phyloP scores from a whole-genome alignment of 2,329 filamentous ascomycete species.

The Scolecobasidium constrictum region DNA sequence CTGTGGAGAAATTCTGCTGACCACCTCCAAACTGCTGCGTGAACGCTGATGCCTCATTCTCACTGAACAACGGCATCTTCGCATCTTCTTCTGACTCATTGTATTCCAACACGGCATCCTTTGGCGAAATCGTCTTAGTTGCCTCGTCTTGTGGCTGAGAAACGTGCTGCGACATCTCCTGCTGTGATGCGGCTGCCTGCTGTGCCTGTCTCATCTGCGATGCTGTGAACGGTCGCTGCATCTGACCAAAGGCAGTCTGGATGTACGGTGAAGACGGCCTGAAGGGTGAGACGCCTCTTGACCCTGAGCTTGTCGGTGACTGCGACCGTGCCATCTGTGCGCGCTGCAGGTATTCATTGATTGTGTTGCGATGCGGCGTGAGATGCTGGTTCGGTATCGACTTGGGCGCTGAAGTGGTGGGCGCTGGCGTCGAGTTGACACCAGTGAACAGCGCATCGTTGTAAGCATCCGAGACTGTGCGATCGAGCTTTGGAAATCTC shows the following conservation, averaged over 20 bases:
- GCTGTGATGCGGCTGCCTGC: slow-evolving; percentile 49
- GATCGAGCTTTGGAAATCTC: slow-evolving; percentile 65
- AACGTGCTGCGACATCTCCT: slow-evolving; percentile 28
- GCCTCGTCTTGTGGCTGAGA: slow-evolving; percentile 20
- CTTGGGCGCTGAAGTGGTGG: slow-evolving; percentile 29
- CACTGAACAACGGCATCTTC: slow-evolving; percentile 62
- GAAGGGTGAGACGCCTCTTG: slow-evolving; percentile 72
- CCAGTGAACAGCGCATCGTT: slow-evolving; percentile 70
- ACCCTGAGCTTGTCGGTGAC: slow-evolving; percentile 40
- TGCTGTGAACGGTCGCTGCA: slow-evolving; percentile 38
- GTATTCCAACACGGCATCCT: slow-evolving; percentile 82
- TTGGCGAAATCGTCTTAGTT: slow-evolving; percentile 82
- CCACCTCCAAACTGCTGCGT: slow-evolving; percentile 2
- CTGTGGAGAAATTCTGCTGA: slow-evolving; percentile 3
- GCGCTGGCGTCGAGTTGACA: slow-evolving; percentile 47
- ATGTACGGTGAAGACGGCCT: slow-evolving; percentile 44
- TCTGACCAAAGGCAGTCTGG: slow-evolving; percentile 1
- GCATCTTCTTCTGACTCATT: slow-evolving; percentile 61
- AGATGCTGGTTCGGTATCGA: slow-evolving; percentile 37
- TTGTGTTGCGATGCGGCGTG: slow-evolving; percentile 44
- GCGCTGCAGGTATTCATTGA: slow-evolving; percentile 66
- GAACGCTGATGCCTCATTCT: slow-evolving; percentile 18
- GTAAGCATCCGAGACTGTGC: slow-evolving; percentile 78
- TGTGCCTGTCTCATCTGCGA: slow-evolving; percentile 50
- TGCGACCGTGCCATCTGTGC: slow-evolving; percentile 59